Conservation (phyloP, 2,329 filamentous ascomycete species). For the Stylonectria norvegica region DNA sequence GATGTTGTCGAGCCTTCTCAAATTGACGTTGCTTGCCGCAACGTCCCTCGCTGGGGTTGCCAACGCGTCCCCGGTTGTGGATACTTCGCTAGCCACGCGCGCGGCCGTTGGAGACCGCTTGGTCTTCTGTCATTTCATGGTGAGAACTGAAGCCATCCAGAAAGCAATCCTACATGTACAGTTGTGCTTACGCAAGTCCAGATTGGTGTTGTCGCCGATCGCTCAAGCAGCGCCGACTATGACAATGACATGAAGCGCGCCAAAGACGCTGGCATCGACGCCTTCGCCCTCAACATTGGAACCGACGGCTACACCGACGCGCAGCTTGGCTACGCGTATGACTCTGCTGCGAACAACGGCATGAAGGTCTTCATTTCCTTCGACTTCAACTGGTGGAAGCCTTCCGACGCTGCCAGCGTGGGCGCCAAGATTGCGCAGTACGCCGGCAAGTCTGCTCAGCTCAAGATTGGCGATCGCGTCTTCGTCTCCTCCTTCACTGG, state of each 20-base stretch:
- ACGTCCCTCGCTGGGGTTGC: no score
- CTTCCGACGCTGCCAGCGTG: slow-evolving; percentile 35
- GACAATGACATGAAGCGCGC: slow-evolving; percentile 46
- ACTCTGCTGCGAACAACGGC: slow-evolving; percentile 43
- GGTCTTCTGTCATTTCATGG: neutral
- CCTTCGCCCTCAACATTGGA: slow-evolving; percentile 50
- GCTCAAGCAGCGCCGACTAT: slow-evolving; percentile 41
- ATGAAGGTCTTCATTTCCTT: slow-evolving; percentile 58
- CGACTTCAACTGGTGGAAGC: slow-evolving; percentile 50
- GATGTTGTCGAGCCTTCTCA: no score
- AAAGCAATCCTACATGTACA: neutral
- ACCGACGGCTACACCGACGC: slow-evolving; percentile 41
- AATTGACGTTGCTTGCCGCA: no score
- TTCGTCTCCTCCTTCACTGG: slow-evolving; percentile 54
- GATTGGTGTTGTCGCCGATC: slow-evolving; percentile 44
- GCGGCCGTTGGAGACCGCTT: neutral
- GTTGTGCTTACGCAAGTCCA: slow-evolving; percentile 12
- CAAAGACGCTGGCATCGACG: slow-evolving; percentile 43
- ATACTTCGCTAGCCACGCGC: neutral
- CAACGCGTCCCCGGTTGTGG: neutral
- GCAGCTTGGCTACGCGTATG: slow-evolving; percentile 48
- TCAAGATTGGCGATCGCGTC: slow-evolving; percentile 45
- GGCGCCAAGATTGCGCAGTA: slow-evolving; percentile 47
- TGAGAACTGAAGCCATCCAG: neutral
- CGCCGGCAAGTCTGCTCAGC: slow-evolving; percentile 41